phyloP scores from a whole-genome alignment of 441 rosid species.

The Pelargonium australe region DNA sequence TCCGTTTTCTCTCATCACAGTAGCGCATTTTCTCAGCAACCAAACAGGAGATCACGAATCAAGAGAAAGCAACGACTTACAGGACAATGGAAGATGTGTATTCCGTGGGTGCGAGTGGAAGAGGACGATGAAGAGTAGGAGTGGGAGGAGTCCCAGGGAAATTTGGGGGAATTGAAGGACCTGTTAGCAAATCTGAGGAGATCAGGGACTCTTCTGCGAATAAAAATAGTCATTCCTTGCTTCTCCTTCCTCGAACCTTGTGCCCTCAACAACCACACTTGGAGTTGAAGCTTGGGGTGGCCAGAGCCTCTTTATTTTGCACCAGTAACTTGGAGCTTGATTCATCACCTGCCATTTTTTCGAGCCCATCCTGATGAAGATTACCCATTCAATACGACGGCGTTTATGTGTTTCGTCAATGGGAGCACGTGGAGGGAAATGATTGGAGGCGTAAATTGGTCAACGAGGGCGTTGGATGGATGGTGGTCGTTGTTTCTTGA shows the following conservation, averaged over 20 bases:
- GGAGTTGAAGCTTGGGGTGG: no score
- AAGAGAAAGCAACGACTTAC: constrained; percentile 31
- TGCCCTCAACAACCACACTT: no score
- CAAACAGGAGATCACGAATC: constrained; percentile 6
- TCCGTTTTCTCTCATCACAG: no score
- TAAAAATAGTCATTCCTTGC: constrained; percentile 1
- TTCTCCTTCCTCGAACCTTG: neutral
- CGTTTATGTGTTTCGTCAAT: neutral
- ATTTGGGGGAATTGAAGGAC: constrained; percentile 35
- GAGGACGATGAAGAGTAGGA: constrained; percentile 30
- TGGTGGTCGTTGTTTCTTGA: no score
- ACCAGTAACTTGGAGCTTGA: no score
- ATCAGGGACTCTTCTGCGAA: constrained; percentile 21
- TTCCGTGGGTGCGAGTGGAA: constrained; percentile 54
- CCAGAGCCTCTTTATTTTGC: no score
- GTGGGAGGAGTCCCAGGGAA: constrained; percentile 37
- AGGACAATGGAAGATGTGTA: constrained; percentile 88
- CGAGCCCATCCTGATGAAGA: neutral
- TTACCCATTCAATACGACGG: neutral
- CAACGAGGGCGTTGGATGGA: no score
- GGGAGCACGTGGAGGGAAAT: neutral
- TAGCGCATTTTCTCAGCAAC: constrained; percentile 6
- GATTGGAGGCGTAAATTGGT: neutral
- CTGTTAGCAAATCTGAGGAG: constrained; percentile 42
- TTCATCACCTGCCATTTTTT: neutral